These are phyloP conservation scores for Penicillium crystallinum DNA, from an alignment of 495 filamentous ascomycete genomes.

Conservation along the genomic window DNA sequence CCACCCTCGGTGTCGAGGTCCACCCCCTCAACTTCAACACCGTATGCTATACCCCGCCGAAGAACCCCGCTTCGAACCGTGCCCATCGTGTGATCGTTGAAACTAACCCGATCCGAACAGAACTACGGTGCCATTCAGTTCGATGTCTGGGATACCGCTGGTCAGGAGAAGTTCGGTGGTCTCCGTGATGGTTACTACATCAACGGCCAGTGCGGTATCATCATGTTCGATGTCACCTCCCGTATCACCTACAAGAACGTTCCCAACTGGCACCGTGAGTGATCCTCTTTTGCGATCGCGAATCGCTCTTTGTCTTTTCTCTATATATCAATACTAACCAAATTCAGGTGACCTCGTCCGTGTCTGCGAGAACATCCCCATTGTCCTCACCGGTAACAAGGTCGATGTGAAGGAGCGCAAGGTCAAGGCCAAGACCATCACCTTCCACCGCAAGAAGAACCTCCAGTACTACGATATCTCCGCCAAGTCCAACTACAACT, in stretches of 20 bases:
- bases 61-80: slow-evolving; percentile 26
- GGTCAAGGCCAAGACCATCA: slow-evolving; percentile 99
- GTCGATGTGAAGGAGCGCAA: slow-evolving; percentile 99
- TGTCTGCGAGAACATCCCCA: slow-evolving; percentile 99
- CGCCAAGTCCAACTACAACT: slow-evolving; percentile 99
- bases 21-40: slow-evolving; percentile 92
- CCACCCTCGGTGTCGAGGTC: slow-evolving; percentile 98
- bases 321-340: slow-evolving; percentile 5
- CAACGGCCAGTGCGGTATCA: slow-evolving; percentile 99
- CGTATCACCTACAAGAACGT: slow-evolving; percentile 99
- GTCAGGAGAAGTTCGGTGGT: slow-evolving; percentile 99
- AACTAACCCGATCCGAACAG: slow-evolving; percentile 49
- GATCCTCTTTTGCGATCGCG: not conserved
- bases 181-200: slow-evolving; percentile 99
- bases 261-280: slow-evolving; percentile 99
- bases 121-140: slow-evolving; percentile 97
- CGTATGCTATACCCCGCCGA: slow-evolving; percentile 67
- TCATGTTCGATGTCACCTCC: slow-evolving; percentile 99
- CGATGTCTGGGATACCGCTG: slow-evolving; percentile 99
- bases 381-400: slow-evolving; percentile 98
- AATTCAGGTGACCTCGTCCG: slow-evolving; percentile 91
- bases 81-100: slow-evolving; percentile 11
- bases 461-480: slow-evolving; percentile 99
- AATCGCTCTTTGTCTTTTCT: too few species aligned
- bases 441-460: slow-evolving; percentile 99